A percentile compares a stretch with the other conserved stretches of the same genome.
Conservation (phyloP, 1,284 basidiomycete genomes). For the Cryptococcus jaspeensis region DNA sequence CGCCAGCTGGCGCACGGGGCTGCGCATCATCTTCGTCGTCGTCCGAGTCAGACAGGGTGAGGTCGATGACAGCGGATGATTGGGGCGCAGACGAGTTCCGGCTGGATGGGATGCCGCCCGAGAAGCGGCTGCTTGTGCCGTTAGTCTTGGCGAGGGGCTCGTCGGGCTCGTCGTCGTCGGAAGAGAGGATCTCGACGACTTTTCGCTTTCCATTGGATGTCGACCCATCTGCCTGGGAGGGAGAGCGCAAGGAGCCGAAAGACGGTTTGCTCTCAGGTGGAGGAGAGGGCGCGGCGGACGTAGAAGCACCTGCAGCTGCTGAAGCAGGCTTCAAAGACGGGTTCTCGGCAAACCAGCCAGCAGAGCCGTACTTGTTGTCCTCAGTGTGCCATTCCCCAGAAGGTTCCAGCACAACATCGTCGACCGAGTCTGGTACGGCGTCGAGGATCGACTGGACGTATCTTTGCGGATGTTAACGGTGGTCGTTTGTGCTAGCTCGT, state of each 20-base stretch:
- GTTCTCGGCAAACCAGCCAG: slow-evolving; percentile 61
- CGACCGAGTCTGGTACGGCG: slow-evolving; percentile 65
- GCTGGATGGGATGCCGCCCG: slow-evolving; percentile 5
- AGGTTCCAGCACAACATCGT: slow-evolving; percentile 89
- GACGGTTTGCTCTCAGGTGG: neutral
- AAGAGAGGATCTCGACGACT: slow-evolving; percentile 70
- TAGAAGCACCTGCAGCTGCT: neutral
- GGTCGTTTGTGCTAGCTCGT: neutral
- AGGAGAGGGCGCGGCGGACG: neutral
- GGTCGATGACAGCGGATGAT: slow-evolving; percentile 26
- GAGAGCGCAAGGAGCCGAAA: neutral
- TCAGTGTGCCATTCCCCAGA: slow-evolving; percentile 93
- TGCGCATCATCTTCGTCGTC: slow-evolving; percentile 22
- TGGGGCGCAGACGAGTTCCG: slow-evolving; percentile 5
- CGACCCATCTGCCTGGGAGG: neutral
- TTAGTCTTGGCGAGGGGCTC: slow-evolving; percentile 25
- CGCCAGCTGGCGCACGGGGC: too few relatives aligned
- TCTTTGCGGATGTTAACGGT: slow-evolving; percentile 12
- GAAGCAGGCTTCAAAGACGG: slow-evolving; percentile 5
- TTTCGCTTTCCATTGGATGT: slow-evolving; percentile 35
- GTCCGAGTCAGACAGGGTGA: slow-evolving; percentile 29
- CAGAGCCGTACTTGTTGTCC: slow-evolving; percentile 78
- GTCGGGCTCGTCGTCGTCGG: slow-evolving; percentile 60
- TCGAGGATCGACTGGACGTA: slow-evolving; percentile 35
- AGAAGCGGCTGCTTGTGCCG: neutral